Percentiles rank a stretch among this genome's conserved stretches.
These are phyloP conservation scores for Pisolithus microcarpus DNA, from an alignment of 768 basidiomycete species.

Conservation along the genomic window DNA sequence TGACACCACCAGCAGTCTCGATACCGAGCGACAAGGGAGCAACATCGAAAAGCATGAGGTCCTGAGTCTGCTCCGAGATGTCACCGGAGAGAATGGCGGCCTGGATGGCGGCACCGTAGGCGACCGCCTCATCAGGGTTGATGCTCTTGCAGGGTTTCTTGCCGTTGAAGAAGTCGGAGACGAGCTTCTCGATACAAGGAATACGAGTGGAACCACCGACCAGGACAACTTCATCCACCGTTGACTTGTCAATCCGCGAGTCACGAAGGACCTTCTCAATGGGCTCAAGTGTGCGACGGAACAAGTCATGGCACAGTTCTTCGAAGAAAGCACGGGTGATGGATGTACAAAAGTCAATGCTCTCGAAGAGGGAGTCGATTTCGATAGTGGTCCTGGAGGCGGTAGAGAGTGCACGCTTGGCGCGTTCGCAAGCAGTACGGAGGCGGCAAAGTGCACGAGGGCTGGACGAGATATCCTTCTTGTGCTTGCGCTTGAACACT, in stretches of 20 bases:
- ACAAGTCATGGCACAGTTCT: too few relatives aligned
- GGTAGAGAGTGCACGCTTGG: too few relatives aligned
- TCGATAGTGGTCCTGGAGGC: too few relatives aligned
- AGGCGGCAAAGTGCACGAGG: too few relatives aligned
- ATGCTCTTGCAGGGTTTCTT: conserved; percentile 87
- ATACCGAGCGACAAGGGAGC: too few relatives aligned
- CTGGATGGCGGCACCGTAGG: conserved; percentile 67
- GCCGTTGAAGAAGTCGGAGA: conserved; percentile 59
- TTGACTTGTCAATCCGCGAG: conserved; percentile 60
- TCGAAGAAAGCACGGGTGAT: too few relatives aligned
- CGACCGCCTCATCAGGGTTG: conserved; percentile 71
- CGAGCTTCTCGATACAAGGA: conserved; percentile 39
- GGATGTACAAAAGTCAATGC: too few relatives aligned
- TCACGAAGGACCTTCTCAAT: conserved; percentile 68
- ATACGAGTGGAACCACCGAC: conserved; percentile 49
- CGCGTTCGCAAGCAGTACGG: too few relatives aligned
- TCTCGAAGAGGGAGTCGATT: too few relatives aligned
- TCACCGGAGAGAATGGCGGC: conserved; percentile 48
- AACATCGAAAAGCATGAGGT: conserved; percentile 83
- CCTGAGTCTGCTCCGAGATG: conserved; percentile 75
- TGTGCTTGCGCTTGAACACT: too few relatives aligned
- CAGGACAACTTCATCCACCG: conserved; percentile 32
- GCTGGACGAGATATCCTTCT: too few relatives aligned
- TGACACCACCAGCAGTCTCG: too few relatives aligned
- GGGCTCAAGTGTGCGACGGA: conserved; percentile 61